Evolutionary conservation across 1,139 yeast species (phyloP).

Genomic region (Protomyces inundatus): DNA sequence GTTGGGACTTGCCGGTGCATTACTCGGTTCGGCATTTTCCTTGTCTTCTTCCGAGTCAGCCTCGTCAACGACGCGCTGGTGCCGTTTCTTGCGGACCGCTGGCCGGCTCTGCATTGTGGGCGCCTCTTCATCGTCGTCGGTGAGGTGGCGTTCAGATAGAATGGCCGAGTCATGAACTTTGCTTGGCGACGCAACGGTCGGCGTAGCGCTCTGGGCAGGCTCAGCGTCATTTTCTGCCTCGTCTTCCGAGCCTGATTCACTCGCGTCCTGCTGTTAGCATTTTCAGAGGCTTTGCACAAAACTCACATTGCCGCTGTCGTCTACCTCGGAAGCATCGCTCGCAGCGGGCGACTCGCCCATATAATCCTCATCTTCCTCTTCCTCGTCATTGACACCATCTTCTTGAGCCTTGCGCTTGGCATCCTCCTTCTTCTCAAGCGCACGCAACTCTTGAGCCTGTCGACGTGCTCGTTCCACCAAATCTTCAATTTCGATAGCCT

Average conservation of each 20-base stretch:
- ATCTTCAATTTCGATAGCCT: constrained; percentile 43
- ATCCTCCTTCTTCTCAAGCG: constrained; percentile 45
- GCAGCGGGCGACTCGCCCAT: constrained; percentile 34
- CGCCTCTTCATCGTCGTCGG: constrained; percentile 8
- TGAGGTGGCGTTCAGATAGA: constrained; percentile 3
- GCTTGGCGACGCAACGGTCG: neutral
- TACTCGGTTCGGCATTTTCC: constrained; percentile 5
- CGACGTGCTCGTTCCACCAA: constrained; percentile 55
- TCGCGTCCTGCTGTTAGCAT: constrained; percentile 9
- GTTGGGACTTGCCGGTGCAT: neutral
- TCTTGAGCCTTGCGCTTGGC: constrained; percentile 22
- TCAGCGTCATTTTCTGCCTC: constrained; percentile 36
- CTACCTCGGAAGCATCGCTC: constrained; percentile 36
- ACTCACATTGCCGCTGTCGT: constrained; percentile 31
- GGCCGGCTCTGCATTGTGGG: neutral
- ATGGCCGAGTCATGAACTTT: neutral
- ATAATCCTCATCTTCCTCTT: constrained; percentile 37
- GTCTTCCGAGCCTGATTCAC: neutral
- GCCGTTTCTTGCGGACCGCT: neutral
- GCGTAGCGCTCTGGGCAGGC: constrained; percentile 29
- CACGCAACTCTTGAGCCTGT: constrained; percentile 37
- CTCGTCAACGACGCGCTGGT: constrained; percentile 2
- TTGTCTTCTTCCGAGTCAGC: constrained; percentile 20
- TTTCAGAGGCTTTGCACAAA: constrained; percentile 28
- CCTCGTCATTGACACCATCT: constrained; percentile 44